Evolutionary conservation across 2,329 filamentous ascomycete genomes (phyloP).

Genomic region (Fusarium cyanostomum): DNA sequence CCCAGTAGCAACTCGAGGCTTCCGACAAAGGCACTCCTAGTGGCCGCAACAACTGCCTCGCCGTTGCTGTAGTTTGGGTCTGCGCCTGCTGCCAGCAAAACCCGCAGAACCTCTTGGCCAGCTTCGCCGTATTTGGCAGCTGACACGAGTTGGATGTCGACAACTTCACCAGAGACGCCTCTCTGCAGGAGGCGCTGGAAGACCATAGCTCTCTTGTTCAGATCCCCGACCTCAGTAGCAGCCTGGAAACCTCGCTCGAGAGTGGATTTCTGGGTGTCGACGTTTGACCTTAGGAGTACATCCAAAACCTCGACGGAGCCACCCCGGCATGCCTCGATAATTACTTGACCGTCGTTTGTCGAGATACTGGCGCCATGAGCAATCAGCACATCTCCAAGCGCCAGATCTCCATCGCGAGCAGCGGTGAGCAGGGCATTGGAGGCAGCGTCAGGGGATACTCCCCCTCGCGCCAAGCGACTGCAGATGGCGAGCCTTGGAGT

Average conservation of each 20-base stretch:
- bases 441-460: slow-evolving; percentile 56
- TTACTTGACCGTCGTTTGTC: slow-evolving; percentile 61
- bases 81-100: slow-evolving; percentile 63
- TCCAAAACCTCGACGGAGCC: slow-evolving; percentile 60
- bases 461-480: slow-evolving; percentile 55
- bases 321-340: slow-evolving; percentile 63
- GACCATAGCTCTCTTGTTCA: slow-evolving; percentile 58
- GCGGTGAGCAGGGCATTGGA: slow-evolving; percentile 62
- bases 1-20: slow-evolving; percentile 63
- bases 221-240: slow-evolving; percentile 61
- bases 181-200: slow-evolving; percentile 61
- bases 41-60: slow-evolving; percentile 64
- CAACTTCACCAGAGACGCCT: slow-evolving; percentile 60
- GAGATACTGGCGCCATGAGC: slow-evolving; percentile 62
- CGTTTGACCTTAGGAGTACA: slow-evolving; percentile 58
- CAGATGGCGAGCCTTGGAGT: slow-evolving; percentile 56
- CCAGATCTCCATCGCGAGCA: slow-evolving; percentile 62
- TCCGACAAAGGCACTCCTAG: slow-evolving; percentile 59
- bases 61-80: slow-evolving; percentile 65
- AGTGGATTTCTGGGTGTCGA: slow-evolving; percentile 52
- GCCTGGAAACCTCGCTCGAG: slow-evolving; percentile 64
- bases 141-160: slow-evolving; percentile 63
- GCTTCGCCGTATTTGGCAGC: slow-evolving; percentile 62
- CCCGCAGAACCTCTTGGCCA: slow-evolving; percentile 58
- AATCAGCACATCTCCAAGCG: slow-evolving; percentile 61